Evolutionary conservation across 192 early-diverging fungal species (phyloP).

Genomic region (Linnemannia zychae): DNA sequence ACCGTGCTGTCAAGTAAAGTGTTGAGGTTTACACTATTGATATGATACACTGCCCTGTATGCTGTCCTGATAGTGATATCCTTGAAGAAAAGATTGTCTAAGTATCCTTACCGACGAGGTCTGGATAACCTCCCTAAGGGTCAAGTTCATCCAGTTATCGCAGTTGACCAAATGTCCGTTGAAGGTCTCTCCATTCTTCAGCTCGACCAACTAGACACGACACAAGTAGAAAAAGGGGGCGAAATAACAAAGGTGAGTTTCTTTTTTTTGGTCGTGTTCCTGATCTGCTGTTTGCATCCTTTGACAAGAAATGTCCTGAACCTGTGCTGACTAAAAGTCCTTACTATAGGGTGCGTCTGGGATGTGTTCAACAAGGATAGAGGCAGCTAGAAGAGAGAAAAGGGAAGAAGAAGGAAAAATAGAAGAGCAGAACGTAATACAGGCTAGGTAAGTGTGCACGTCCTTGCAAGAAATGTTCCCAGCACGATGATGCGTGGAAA

Average conservation of each 20-base stretch:
- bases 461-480: not conserved
- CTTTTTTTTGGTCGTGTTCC: not conserved
- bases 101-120: constrained; percentile 78
- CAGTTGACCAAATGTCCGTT: constrained; percentile 97
- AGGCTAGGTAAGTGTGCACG: not conserved
- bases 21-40: not conserved
- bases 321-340: not conserved
- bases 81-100: not conserved
- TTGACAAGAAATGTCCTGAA: not conserved
- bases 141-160: constrained; percentile 99
- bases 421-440: not conserved
- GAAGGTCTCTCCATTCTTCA: constrained; percentile 98
- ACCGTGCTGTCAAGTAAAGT: not conserved
- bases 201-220: constrained; percentile 82
- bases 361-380: constrained; percentile 93
- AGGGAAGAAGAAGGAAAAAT: not conserved
- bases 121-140: constrained; percentile 93
- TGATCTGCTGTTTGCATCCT: not conserved
- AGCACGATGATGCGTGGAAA: not conserved
- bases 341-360: constrained; percentile 86
- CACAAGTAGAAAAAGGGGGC: not conserved
- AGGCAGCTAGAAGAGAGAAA: constrained; percentile 75
- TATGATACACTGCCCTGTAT: too few relatives aligned
- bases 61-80: not conserved
- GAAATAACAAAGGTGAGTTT: not conserved